Conservation (phyloP, 805 yeast species). For the Saturnispora hagleri region DNA sequence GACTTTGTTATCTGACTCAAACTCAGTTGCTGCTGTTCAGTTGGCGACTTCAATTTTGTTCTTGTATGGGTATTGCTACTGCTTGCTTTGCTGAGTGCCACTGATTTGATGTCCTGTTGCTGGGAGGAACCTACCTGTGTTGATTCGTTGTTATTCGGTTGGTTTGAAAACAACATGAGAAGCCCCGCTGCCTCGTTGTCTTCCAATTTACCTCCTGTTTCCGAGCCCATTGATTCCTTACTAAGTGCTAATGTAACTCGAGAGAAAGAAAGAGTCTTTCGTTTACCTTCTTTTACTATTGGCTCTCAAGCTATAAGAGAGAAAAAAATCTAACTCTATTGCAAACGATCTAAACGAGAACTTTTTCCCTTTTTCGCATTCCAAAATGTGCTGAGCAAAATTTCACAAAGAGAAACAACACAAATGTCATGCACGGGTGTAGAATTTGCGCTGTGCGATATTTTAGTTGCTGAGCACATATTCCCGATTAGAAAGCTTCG, state of each 20-base stretch:
- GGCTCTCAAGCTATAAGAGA: background rate
- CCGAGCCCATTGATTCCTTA: background rate
- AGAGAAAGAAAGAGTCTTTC: background rate
- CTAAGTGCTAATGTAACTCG: background rate
- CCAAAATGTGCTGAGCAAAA: background rate
- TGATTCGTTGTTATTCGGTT: constrained; percentile 14
- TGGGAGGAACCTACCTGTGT: background rate
- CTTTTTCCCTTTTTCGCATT: too few species aligned
- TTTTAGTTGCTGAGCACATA: background rate
- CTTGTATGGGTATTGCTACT: background rate
- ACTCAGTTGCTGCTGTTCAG: background rate
- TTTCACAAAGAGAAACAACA: background rate
- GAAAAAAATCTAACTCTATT: background rate
- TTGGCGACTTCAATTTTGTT: background rate
- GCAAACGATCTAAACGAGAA: background rate
- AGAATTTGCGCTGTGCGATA: background rate
- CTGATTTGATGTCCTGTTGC: background rate
- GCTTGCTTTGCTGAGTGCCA: background rate
- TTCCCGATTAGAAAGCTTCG: background rate
- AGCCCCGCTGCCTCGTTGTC: constrained; percentile 33
- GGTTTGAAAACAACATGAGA: constrained; percentile 31
- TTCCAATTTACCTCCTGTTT: constrained; percentile 13
- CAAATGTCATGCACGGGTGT: background rate
- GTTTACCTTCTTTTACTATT: background rate
- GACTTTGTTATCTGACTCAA: constrained; percentile 21